Evolutionary conservation across 495 filamentous ascomycete species (phyloP), one percentile per base, ranked within the genome.

Genomic region (Aspergillus wentii): DNA sequence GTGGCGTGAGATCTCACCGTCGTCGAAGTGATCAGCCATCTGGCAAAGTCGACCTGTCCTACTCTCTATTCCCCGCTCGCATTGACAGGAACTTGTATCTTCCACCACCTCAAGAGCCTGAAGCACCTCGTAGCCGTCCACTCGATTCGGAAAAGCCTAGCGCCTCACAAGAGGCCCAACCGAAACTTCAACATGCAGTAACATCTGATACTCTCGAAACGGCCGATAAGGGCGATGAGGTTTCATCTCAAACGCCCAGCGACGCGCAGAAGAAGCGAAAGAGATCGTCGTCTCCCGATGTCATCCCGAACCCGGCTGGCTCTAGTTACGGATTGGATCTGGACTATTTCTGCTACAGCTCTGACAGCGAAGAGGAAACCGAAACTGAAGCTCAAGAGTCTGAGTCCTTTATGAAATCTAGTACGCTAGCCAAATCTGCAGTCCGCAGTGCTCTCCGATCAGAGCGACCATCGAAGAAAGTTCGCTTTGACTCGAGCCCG

Each of bases 311-410:
- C 41, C 69, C 69, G 9, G 33, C 43, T 14, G 66, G 59, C 13
- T 61, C 52, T 19, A 67, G 68, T 27, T 74, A 66, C 44, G 68
- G 69, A 7, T 44, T 74, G 51, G 47, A 69, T 33, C 35, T 54
- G 20, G 56, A 62, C n/a, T 74, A 64, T 31, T 74, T 74, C 38
- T 49, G 33, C 23, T 52, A 58, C 41, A 53, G 44, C 29, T 61
- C 57, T 17, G 61, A 64, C 5, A 58, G 57, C 7, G 56, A 56
- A 13, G 61, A 59, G 16, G 55, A 64, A 10, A 46, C 41, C 4
- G 49, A 46, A 10, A 38, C 35, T 6, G 48, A 51, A n/a, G 31
- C 20, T 11, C 33, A 42, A 17, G 32, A 30, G 18, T 36, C 40
- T 20, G 39, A 16, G 14, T 36, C 38, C 19, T 44, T 26, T 13